Conservation (phyloP, 2,329 filamentous ascomycete genomes). For the Aureobasidium zeae region DNA sequence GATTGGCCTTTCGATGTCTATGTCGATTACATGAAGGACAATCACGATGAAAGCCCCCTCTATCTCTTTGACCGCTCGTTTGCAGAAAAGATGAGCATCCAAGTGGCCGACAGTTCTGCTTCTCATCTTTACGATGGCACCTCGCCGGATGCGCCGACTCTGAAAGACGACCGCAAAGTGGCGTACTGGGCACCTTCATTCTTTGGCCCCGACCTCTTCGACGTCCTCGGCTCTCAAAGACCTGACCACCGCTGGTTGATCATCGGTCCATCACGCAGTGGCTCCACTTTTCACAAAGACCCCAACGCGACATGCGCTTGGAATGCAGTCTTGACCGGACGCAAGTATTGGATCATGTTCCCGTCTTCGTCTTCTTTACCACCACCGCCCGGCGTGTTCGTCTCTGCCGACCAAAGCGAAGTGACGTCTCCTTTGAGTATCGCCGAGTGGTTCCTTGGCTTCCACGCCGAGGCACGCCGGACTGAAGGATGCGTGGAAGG, state of each 20-base stretch:
- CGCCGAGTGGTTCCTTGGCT: slow-evolving; percentile 88
- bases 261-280: slow-evolving; percentile 74
- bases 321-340: slow-evolving; percentile 84
- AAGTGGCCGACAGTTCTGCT: slow-evolving; percentile 42
- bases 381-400: slow-evolving; percentile 78
- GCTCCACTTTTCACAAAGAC: slow-evolving; percentile 89
- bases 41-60: slow-evolving; percentile 74
- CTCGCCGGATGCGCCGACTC: slow-evolving; percentile 13
- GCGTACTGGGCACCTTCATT: slow-evolving; percentile 72
- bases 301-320: slow-evolving; percentile 68
- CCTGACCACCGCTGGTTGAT: slow-evolving; percentile 92
- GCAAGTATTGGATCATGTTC: slow-evolving; percentile 99
- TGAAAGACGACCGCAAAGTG: slow-evolving; percentile 33
- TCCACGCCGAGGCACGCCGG: slow-evolving; percentile 71
- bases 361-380: slow-evolving; percentile 55
- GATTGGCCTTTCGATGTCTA: slow-evolving; percentile 85
- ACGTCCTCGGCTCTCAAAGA: slow-evolving; percentile 64
- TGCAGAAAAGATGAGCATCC: slow-evolving; percentile 71
- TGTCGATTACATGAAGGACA: slow-evolving; percentile 69
- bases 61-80: slow-evolving; percentile 89
- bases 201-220: slow-evolving; percentile 80
- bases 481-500: slow-evolving; percentile 75
- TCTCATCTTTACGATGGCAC: slow-evolving; percentile 16
- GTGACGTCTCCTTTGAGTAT: slow-evolving; percentile 91
- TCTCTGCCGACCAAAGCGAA: slow-evolving; percentile 81